phyloP scores from a whole-genome alignment of 495 filamentous ascomycete species.

The Daldinia concentrica region DNA sequence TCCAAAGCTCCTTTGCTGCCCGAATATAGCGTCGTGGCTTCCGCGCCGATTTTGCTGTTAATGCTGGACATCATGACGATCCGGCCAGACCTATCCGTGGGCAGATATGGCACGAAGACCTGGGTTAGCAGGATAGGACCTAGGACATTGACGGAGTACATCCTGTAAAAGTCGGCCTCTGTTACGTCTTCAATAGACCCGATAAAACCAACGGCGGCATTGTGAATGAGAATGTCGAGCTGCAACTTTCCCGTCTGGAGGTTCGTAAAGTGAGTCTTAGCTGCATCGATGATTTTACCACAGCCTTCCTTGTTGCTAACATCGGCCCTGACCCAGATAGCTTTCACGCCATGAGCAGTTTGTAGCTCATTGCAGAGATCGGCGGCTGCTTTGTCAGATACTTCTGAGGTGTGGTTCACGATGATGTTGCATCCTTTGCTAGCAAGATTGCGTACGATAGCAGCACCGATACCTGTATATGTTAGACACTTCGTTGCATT shows the following conservation, averaged over 20 bases:
- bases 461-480: conserved; percentile 79
- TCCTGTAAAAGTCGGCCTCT: neutral
- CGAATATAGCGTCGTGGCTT: neutral
- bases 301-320: neutral
- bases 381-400: conserved; percentile 42
- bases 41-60: neutral
- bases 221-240: conserved; percentile 88
- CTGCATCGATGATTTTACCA: conserved; percentile 34
- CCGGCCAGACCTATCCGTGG: neutral
- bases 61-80: neutral
- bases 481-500: neutral
- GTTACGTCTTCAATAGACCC: neutral
- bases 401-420: conserved; percentile 72
- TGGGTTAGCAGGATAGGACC: neutral
- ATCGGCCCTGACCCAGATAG: neutral
- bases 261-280: conserved; percentile 40
- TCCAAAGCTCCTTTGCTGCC: neutral
- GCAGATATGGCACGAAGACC: neutral
- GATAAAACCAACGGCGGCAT: conserved; percentile 63
- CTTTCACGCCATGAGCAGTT: neutral
- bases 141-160: neutral
- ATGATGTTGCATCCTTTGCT: conserved; percentile 75
- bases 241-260: conserved; percentile 57
- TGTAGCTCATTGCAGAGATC: conserved; percentile 41
- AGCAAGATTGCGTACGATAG: conserved; percentile 82